Percentiles rank a stretch among this genome's conserved stretches.
Conservation (phyloP, 2,329 filamentous ascomycete genomes). For the Clonostachys byssicola region DNA sequence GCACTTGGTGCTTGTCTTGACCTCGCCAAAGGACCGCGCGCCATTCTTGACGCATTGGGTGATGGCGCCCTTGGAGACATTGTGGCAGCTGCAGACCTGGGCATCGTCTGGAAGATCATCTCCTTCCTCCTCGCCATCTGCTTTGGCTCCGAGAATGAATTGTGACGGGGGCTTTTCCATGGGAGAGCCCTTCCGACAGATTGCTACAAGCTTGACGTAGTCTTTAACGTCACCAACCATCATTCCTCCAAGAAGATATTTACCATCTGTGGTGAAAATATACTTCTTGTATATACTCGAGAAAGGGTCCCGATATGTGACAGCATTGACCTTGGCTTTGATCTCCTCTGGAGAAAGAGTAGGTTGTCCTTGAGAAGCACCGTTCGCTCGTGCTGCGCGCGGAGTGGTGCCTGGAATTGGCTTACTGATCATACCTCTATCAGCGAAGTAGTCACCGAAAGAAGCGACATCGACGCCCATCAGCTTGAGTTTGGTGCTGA, state of each 20-base stretch:
- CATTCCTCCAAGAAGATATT: slow-evolving; percentile 91
- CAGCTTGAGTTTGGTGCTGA: slow-evolving; percentile 89
- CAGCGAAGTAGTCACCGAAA: slow-evolving; percentile 92
- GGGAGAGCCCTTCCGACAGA: slow-evolving; percentile 79
- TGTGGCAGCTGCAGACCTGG: slow-evolving; percentile 91
- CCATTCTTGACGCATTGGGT: slow-evolving; percentile 63
- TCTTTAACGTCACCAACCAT: slow-evolving; percentile 93
- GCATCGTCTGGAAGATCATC: slow-evolving; percentile 81
- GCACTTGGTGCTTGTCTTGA: slow-evolving; percentile 89
- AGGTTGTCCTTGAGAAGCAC: slow-evolving; percentile 8
- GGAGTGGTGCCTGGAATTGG: slow-evolving; percentile 14
- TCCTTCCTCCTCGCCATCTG: slow-evolving; percentile 67
- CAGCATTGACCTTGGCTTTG: slow-evolving; percentile 59
- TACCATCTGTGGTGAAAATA: slow-evolving; percentile 83
- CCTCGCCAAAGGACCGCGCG: slow-evolving; percentile 52
- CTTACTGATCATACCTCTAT: slow-evolving; percentile 55
- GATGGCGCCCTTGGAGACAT: slow-evolving; percentile 82
- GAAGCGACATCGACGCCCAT: slow-evolving; percentile 88
- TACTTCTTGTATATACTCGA: slow-evolving; percentile 91
- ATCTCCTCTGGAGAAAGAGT: slow-evolving; percentile 3
- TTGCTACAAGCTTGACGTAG: slow-evolving; percentile 82
- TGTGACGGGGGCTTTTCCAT: slow-evolving; percentile 76
- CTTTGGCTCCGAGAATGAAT: slow-evolving; percentile 76
- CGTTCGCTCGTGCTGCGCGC: slow-evolving; percentile 7
- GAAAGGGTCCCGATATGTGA: slow-evolving; percentile 89